A percentile compares a stretch with the other conserved stretches of the same genome.
Evolutionary conservation across 2,329 filamentous ascomycete genomes (phyloP).

Genomic region (Colletotrichum sp.): DNA sequence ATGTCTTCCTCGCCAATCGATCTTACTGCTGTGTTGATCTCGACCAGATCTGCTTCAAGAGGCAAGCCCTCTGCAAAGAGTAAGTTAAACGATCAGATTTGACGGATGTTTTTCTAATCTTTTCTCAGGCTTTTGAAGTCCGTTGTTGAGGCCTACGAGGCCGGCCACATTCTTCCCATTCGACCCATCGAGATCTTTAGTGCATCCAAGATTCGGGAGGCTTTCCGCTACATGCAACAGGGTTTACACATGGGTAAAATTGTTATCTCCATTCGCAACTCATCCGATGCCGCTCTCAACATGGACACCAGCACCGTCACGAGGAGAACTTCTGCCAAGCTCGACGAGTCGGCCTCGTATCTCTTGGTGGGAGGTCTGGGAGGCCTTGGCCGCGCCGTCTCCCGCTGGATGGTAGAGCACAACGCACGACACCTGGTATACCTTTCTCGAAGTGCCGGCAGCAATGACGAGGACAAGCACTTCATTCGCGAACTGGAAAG

Average conservation of each 20-base stretch:
- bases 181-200: conserved; percentile 27
- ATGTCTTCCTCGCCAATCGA: conserved; percentile 41
- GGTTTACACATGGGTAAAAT: conserved; percentile 51
- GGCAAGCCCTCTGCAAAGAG: not conserved
- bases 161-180: conserved; percentile 18
- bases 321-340: not conserved
- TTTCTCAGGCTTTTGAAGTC: not conserved
- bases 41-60: not conserved
- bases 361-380: conserved; percentile 34
- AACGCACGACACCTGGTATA: conserved; percentile 29
- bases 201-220: conserved; percentile 35
- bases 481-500: conserved; percentile 26
- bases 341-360: conserved; percentile 29
- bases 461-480: not conserved
- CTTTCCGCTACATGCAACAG: conserved; percentile 48
- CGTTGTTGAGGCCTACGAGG: not conserved
- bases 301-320: not conserved
- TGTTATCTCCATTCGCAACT: conserved; percentile 32
- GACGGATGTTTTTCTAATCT: conserved; percentile 13
- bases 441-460: conserved; percentile 26
- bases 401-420: conserved; percentile 30
- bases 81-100: conserved; percentile 13
- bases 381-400: conserved; percentile 31
- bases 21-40: conserved; percentile 39
- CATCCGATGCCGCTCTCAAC: not conserved